Base-by-base conservation (phyloP, 1,139 yeast species). In the Kodamaea suecica region DNA sequence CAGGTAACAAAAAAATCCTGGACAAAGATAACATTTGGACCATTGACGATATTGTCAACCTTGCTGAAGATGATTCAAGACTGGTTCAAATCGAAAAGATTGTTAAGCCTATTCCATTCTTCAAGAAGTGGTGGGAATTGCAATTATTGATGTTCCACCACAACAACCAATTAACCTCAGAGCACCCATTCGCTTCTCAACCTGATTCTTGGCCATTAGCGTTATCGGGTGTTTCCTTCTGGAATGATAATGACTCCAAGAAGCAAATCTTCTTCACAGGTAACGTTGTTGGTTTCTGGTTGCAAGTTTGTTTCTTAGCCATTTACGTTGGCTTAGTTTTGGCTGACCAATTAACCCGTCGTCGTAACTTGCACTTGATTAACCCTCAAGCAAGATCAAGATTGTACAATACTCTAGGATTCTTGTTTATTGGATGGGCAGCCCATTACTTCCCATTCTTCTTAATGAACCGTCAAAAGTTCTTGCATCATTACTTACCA, bases 121-220 rank as follows among this genome's bases (percentile, higher is more conserved):
- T 86, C 46, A 74, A 70, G 44, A 94, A 94, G 61, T 92, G 95
- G 87, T 66, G 79, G 66, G 97, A 94, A 61, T 71, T 90, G 45
- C 98, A 92, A 65, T 60, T 72, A 29, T 71, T 78, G 44, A 92
- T 92, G 99, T 88, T 92, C 70, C 79, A 81, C 44, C 96, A 90
- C 53, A 92, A 92, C 65, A 92, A 90, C 61, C 80, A 83, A 48
- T 70, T 92, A 48, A 75, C 92, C 4, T 73, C 92, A 12, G 87
- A 85, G 26, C 99, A 92, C 60, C 99, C 99, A 33, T 94, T 86
- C 66, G 96, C 97, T 6, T 86, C 97, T 4, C 83, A 80, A 44
- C 99, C 99, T 4, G 77, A 80, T 44, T 67, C 84, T 5, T 92
- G 99, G 99, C 98, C 98, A n/a, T 73, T 86, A 47, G 76, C 94